Base-by-base conservation (phyloP, 2,329 filamentous ascomycete species). In the Trichoderma asperellum region DNA sequence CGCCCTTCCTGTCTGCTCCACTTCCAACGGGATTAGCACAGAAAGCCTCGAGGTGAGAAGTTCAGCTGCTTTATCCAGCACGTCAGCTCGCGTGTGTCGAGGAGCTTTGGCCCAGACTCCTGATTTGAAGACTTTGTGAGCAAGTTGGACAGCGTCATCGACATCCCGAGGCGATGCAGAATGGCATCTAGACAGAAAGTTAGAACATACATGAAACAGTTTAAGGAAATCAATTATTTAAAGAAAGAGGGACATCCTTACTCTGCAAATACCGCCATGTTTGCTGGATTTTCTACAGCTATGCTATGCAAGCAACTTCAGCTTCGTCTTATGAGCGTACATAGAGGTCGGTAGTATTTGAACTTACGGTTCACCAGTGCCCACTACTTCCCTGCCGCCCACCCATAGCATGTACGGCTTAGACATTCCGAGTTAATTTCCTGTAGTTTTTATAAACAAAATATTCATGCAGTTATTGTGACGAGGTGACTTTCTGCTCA, bases 1-100 rank as follows among this genome's bases (percentile, higher is more conserved):
- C 0, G 87, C 87, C 0, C 90, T 87, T 2, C 91, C 91, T 0
- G 90, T 93, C 77, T 92, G 90, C 40, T 78, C 81, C 8, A 91
- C 88, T 77, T 93, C 91, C 4, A 91, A 82, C 10, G 81, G 77
- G 61, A 92, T 89, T 49, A 92, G 83, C 0, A 80, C 77, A 0
- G 86, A 82, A 1, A 92, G 81, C 8, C 83, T 80, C 0, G 77
- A 76, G 1, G 82, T 81, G 3, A 92, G 82, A 0, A 90, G 81
- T 1, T 77, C 75, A 0, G 89, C 89, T 10, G 87, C 85, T 64
- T 81, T 85, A 64, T 91, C 88, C 14, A 92, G 83, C 8, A 90
- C 86, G 24, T 87, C 83, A 69, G 89, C 90, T 27, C 89, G 87
- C 11, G 81, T 74, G 61, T 89, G 85, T 18, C 86, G 83, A 2